These are phyloP conservation scores for Yamadazyma mexicana DNA, from an alignment of 1,139 yeast species.

Conservation along the genomic window DNA sequence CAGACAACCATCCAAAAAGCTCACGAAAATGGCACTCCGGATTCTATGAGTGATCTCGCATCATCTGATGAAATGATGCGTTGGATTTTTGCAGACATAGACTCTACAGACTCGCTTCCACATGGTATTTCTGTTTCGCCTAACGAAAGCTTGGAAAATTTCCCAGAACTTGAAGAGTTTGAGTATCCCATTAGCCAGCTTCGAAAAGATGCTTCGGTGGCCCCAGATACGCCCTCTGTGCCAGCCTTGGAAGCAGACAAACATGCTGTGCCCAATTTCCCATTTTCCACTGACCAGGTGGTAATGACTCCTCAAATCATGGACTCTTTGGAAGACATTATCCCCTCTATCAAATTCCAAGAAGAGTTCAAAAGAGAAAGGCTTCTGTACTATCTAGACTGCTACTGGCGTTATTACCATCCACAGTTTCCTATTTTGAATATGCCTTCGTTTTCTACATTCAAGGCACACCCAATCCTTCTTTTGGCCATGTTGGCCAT, in stretches of 20 bases:
- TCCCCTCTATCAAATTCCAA: constrained; percentile 14
- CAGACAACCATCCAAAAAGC: too few relatives aligned
- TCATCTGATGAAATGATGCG: constrained; percentile 16
- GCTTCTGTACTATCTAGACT: constrained; percentile 26
- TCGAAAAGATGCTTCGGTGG: background rate
- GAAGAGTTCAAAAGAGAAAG: constrained; percentile 22
- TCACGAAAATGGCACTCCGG: too few relatives aligned
- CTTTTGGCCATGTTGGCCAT: constrained; percentile 56
- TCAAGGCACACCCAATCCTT: constrained; percentile 51
- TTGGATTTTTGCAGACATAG: constrained; percentile 18
- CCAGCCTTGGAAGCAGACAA: too few relatives aligned
- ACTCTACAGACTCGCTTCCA: constrained; percentile 9
- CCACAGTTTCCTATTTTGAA: constrained; percentile 64
- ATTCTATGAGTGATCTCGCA: constrained; percentile 13
- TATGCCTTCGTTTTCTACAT: constrained; percentile 61
- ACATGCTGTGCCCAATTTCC: constrained; percentile 3
- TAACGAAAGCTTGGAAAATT: constrained; percentile 13
- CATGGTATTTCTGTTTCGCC: constrained; percentile 11
- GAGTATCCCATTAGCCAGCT: constrained; percentile 10
- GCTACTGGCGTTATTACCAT: constrained; percentile 62
- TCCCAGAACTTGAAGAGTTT: constrained; percentile 14
- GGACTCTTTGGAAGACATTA: constrained; percentile 9
- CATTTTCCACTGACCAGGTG: constrained; percentile 13
- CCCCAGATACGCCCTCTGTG: background rate
- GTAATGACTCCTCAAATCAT: constrained; percentile 9